Conservation (phyloP, 139 green algal species). For the Chlamydomonas applanata region DNA sequence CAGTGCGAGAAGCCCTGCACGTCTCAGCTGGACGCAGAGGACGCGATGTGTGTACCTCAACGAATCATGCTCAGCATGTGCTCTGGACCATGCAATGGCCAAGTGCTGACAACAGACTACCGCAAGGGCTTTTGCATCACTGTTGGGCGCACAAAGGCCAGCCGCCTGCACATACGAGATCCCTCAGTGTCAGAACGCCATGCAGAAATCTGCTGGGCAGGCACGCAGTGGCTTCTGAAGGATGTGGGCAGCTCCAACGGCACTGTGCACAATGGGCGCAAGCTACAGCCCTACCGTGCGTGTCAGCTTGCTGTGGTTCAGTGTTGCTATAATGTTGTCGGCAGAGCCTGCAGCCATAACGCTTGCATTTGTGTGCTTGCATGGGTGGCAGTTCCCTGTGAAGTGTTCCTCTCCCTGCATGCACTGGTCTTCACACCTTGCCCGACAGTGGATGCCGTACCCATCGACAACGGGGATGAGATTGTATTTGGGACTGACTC, state of each 20-base stretch:
- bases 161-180: conserved; percentile 67
- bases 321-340: too few species aligned
- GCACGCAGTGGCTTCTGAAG: conserved; percentile 40
- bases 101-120: not conserved
- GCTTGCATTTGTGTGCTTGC: too few species aligned
- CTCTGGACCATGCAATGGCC: conserved; percentile 5
- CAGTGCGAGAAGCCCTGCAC: not conserved
- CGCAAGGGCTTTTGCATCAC: conserved; percentile 7
- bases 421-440: too few species aligned
- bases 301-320: too few species aligned
- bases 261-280: conserved; percentile 53
- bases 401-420: too few species aligned
- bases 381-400: too few species aligned
- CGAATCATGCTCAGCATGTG: not conserved
- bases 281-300: not conserved
- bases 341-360: too few species aligned
- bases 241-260: conserved; percentile 72
- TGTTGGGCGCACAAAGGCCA: conserved; percentile 24
- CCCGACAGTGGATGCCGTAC: not conserved
- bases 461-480: conserved; percentile 19
- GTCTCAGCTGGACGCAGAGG: not conserved
- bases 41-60: not conserved
- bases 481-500: conserved; percentile 34
- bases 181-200: conserved; percentile 63
- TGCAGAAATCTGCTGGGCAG: conserved; percentile 51